Conservation (phyloP, 2,329 filamentous ascomycete genomes). For the Aspergillus cejpii region DNA sequence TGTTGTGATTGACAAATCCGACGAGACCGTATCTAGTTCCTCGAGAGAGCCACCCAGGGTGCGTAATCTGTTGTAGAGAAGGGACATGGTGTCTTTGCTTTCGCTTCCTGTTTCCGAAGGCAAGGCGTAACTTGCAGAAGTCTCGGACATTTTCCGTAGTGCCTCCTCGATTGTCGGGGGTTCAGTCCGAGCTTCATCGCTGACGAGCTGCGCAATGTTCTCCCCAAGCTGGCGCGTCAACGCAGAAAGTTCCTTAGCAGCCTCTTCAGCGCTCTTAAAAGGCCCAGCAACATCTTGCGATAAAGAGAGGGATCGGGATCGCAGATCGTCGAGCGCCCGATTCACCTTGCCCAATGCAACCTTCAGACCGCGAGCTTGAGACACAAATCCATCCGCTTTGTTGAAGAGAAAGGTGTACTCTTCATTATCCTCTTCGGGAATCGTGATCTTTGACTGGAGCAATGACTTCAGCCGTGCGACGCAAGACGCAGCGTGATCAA, state of each 20-base stretch:
- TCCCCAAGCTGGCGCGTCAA: constrained; percentile 62
- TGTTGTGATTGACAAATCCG: constrained; percentile 63
- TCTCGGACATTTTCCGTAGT: constrained; percentile 50
- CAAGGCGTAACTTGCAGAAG: constrained; percentile 21
- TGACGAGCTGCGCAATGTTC: constrained; percentile 59
- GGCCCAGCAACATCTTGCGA: constrained; percentile 58
- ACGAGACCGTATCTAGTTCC: constrained; percentile 63
- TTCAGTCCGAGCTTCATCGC: constrained; percentile 64
- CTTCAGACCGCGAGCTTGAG: constrained; percentile 73
- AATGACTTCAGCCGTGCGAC: constrained; percentile 59
- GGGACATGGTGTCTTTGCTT: constrained; percentile 57
- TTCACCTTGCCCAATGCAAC: constrained; percentile 74
- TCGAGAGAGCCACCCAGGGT: constrained; percentile 57
- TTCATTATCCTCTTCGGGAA: constrained; percentile 58
- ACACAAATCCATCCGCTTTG: constrained; percentile 64
- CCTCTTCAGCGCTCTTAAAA: constrained; percentile 63
- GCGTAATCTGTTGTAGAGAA: constrained; percentile 61
- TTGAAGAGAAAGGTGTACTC: constrained; percentile 62
- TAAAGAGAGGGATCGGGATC: constrained; percentile 66
- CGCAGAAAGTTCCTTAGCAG: constrained; percentile 58
- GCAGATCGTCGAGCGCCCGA: constrained; percentile 69
- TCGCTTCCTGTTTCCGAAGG: constrained; percentile 24
- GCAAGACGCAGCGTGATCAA: constrained; percentile 68
- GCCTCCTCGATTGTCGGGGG: constrained; percentile 62
- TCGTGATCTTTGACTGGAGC: constrained; percentile 59